A percentile compares a stretch with the other conserved stretches of the same genome.
These are phyloP conservation scores for Lagenidium sp. DNA, from an alignment of 352 stramenopile species.

Conservation along the genomic window DNA sequence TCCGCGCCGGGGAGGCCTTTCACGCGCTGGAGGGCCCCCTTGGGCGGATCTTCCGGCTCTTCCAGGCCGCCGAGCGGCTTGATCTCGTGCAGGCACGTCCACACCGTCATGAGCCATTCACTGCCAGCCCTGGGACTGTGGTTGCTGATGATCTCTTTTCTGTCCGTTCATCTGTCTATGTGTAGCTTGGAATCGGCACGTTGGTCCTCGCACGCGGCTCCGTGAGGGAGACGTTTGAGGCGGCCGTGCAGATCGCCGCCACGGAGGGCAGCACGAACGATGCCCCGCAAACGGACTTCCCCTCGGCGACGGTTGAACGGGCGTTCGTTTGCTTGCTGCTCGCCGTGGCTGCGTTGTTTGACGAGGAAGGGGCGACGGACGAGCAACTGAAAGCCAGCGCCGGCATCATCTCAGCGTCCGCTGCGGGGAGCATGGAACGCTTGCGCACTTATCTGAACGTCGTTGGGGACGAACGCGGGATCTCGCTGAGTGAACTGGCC, in stretches of 20 bases:
- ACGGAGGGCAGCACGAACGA: conserved; percentile 1
- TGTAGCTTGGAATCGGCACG: conserved; percentile 43
- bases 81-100: conserved; percentile 45
- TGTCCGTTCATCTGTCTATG: no score
- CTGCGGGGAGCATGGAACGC: conserved; percentile 33
- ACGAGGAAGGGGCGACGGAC: conserved; percentile 33
- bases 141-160: no score
- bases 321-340: conserved; percentile 45
- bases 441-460: conserved; percentile 21
- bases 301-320: neutral
- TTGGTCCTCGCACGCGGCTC: conserved; percentile 43
- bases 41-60: conserved; percentile 54
- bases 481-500: conserved; percentile 34
- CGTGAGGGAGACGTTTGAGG: conserved; percentile 42
- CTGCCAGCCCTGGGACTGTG: no score
- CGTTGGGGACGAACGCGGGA: neutral
- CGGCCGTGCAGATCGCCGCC: conserved; percentile 33
- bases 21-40: conserved; percentile 55
- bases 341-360: conserved; percentile 52
- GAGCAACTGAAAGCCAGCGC: conserved; percentile 46
- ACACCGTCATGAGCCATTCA: no score
- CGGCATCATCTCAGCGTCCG: conserved; percentile 46
- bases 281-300: neutral
- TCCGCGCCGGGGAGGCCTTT: conserved; percentile 50
- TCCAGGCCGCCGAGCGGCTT: conserved; percentile 39